These are phyloP conservation scores for Arctium minus DNA, from an alignment of 129 eudicot genomes.

Conservation along the genomic window DNA sequence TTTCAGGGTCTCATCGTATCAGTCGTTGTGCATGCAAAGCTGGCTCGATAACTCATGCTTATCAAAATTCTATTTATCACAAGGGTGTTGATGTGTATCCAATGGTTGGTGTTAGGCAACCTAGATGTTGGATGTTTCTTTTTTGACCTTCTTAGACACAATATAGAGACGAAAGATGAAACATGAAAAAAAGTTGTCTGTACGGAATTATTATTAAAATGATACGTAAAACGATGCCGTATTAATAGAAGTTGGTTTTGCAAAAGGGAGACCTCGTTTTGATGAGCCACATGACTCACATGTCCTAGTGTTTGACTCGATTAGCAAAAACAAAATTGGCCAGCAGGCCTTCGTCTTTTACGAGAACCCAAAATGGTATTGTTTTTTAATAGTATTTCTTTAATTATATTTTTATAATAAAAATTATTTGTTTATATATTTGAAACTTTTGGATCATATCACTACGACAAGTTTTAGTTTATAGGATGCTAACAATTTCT, in stretches of 20 bases:
- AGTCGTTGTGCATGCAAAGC: background rate
- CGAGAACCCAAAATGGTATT: background rate
- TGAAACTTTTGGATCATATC: no score
- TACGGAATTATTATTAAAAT: slow-evolving; percentile 1
- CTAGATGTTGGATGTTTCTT: slow-evolving; percentile 1
- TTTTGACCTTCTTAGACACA: background rate
- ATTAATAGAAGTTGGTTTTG: background rate
- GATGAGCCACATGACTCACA: slow-evolving; percentile 15
- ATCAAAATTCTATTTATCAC: no score
- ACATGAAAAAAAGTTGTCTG: background rate
- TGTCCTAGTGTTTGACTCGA: slow-evolving; percentile 14
- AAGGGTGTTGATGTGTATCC: background rate
- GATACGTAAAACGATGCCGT: background rate
- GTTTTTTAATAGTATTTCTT: no score
- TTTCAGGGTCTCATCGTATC: background rate
- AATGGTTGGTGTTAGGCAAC: background rate
- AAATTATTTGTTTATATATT: no score
- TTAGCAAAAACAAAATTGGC: background rate
- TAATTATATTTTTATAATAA: no score
- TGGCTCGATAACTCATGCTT: background rate
- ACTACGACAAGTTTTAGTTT: no score
- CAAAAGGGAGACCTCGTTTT: slow-evolving; percentile 11
- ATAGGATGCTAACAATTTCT: no score
- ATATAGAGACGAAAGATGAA: background rate
- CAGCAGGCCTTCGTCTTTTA: background rate